These are phyloP conservation scores for Bipolaris victoriae DNA, from an alignment of 2,329 filamentous ascomycete genomes.

Conservation along the genomic window DNA sequence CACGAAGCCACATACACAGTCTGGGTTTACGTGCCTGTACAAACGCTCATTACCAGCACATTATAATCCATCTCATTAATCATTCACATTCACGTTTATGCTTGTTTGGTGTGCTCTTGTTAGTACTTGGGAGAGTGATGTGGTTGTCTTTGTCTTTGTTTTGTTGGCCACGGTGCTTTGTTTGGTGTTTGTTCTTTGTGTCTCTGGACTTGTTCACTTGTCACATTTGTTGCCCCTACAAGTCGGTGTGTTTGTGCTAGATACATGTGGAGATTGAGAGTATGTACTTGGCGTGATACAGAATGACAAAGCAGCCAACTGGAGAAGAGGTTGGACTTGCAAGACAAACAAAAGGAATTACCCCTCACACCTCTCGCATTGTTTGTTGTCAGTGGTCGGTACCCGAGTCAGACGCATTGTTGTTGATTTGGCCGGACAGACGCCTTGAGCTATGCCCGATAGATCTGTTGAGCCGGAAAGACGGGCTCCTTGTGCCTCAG, in stretches of 20 bases:
- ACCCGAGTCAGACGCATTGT: not conserved
- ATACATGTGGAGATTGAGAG: conserved; percentile 26
- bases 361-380: conserved; percentile 6
- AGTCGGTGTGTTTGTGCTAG: conserved; percentile 28
- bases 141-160: conserved; percentile 11
- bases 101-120: conserved; percentile 24
- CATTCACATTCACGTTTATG: conserved; percentile 8
- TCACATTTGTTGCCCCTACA: conserved; percentile 25
- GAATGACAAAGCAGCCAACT: conserved; percentile 31
- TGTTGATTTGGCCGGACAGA: not conserved
- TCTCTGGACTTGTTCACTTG: conserved; percentile 33
- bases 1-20: conserved; percentile 41
- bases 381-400: not conserved
- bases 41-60: conserved; percentile 28
- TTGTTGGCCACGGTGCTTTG: conserved; percentile 7
- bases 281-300: conserved; percentile 37
- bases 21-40: conserved; percentile 40
- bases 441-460: not conserved
- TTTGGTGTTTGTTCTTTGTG: conserved; percentile 16
- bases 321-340: conserved; percentile 27
- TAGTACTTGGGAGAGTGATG: conserved; percentile 31
- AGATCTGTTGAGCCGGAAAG: conserved; percentile 8
- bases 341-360: conserved; percentile 32
- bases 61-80: conserved; percentile 28
- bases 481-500: not conserved